A percentile compares a stretch with the other conserved stretches of the same genome.
phyloP scores from a whole-genome alignment of 306 rosid genomes.

The Mimosa bimucronata region DNA sequence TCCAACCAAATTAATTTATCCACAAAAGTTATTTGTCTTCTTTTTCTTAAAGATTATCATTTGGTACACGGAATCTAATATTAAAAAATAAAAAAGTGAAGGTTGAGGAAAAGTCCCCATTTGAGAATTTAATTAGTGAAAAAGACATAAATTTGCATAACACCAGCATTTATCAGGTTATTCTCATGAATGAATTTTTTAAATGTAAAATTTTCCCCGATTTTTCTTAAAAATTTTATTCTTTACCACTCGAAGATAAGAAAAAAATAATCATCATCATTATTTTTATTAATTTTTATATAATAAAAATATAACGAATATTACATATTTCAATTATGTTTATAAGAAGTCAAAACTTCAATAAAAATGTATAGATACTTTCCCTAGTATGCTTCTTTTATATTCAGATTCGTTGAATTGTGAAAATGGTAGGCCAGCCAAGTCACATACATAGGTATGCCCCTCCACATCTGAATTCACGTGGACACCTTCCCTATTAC shows the following conservation, averaged over 20 bases:
- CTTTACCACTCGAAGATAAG: neutral
- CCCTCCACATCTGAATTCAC: constrained; percentile 43
- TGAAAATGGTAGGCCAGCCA: neutral
- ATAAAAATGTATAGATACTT: neutral
- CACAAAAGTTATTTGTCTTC: neutral
- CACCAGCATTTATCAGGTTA: too few relatives aligned
- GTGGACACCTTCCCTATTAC: constrained; percentile 25
- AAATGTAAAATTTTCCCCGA: too few relatives aligned
- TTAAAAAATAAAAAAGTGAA: neutral
- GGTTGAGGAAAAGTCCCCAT: too few relatives aligned
- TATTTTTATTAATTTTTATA: neutral
- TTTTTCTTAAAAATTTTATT: neutral
- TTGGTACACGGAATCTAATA: neutral
- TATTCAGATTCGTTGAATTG: constrained; percentile 3
- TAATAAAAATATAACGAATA: neutral
- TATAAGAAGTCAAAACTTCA: neutral
- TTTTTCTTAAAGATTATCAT: neutral
- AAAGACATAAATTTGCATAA: too few relatives aligned
- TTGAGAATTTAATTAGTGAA: too few relatives aligned
- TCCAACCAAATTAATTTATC: neutral
- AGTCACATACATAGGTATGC: neutral
- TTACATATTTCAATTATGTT: neutral
- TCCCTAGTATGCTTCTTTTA: neutral
- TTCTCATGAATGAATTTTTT: too few relatives aligned
- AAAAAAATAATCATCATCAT: too few relatives aligned